Evolutionary conservation across 192 early-diverging fungal genomes (phyloP).

Genomic region (Backusella liffmaniae): DNA sequence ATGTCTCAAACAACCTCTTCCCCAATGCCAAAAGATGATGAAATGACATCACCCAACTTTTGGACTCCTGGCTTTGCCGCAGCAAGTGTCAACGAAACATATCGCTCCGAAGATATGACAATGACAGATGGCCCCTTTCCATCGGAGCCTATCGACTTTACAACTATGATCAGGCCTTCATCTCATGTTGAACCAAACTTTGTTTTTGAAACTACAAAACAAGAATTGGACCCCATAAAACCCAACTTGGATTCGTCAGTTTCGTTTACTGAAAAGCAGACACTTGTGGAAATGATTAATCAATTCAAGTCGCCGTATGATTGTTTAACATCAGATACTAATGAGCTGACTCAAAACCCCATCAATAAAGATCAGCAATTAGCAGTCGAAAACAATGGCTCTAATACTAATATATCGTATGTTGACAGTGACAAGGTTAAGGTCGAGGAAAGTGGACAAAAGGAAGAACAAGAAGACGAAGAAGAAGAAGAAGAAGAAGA

Average conservation of each 20-base stretch:
- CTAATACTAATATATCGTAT: not conserved
- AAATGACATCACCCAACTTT: not conserved
- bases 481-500: not conserved
- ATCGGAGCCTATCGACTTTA: constrained; percentile 17
- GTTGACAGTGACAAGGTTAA: not conserved
- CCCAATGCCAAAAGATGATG: not conserved
- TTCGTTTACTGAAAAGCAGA: constrained; percentile 8
- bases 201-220: constrained; percentile 15
- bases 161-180: not conserved
- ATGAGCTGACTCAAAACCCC: not conserved
- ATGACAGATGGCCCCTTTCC: not conserved
- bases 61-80: not conserved
- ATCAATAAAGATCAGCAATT: not conserved
- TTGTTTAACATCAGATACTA: not conserved
- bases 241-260: not conserved
- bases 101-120: not conserved
- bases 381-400: not conserved
- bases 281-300: constrained; percentile 22
- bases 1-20: not conserved
- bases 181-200: not conserved
- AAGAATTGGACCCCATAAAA: not conserved
- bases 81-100: not conserved
- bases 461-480: not conserved
- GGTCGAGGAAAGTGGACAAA: not conserved
- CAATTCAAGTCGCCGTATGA: constrained; percentile 13